Percentiles rank a stretch among this genome's conserved stretches.
These are phyloP conservation scores for Phytophthora sansomeana DNA, from an alignment of 352 stramenopile species.

Conservation along the genomic window DNA sequence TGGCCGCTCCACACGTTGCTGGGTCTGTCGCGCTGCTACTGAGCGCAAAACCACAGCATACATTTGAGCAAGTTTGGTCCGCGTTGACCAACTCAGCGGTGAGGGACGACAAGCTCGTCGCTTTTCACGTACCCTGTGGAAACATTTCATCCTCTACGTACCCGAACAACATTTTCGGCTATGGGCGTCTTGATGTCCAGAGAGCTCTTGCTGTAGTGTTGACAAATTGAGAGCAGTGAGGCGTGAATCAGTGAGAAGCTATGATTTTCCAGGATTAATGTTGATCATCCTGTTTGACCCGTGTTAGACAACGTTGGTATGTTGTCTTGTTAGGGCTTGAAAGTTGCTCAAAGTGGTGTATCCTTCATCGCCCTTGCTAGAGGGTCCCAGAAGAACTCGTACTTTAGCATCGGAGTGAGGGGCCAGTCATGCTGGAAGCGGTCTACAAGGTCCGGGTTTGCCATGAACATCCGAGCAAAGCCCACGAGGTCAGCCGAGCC, in stretches of 20 bases:
- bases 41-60: conserved; percentile 36
- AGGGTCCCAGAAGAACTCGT: conserved; percentile 39
- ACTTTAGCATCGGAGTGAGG: conserved; percentile 25
- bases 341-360: conserved; percentile 28
- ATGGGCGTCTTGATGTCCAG: conserved; percentile 31
- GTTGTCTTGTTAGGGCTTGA: conserved; percentile 1
- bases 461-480: conserved; percentile 50
- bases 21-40: conserved; percentile 57
- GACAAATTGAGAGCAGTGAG: too few species aligned
- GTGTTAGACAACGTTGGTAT: not conserved
- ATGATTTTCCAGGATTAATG: not conserved
- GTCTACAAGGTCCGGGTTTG: conserved; percentile 51
- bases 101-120: conserved; percentile 9
- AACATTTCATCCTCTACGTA: conserved; percentile 28
- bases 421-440: conserved; percentile 36
- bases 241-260: too few species aligned
- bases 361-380: conserved; percentile 26
- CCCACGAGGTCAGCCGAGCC: conserved; percentile 45
- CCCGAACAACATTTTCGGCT: conserved; percentile 46
- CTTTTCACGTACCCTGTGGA: conserved; percentile 23
- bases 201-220: conserved; percentile 10
- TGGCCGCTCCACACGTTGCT: conserved; percentile 53
- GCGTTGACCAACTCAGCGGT: conserved; percentile 14
- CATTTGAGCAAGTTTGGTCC: conserved; percentile 39
- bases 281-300: not conserved